Evolutionary conservation across 768 basidiomycete species (phyloP).

Genomic region (Calocera cornea): DNA sequence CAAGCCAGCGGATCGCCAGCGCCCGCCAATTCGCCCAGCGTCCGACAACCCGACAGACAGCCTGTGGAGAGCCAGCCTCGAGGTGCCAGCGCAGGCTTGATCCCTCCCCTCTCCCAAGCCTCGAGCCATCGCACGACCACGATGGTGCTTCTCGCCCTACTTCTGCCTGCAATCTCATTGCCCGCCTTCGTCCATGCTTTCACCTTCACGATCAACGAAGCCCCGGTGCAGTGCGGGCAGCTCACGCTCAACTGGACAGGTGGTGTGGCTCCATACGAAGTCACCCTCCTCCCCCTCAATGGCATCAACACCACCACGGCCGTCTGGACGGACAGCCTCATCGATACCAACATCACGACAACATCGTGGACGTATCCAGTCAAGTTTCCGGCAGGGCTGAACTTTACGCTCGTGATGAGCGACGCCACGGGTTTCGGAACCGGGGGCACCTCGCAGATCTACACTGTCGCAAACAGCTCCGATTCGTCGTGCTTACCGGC

Average conservation of each 20-base stretch:
- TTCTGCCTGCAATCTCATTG: not conserved
- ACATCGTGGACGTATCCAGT: slow-evolving; percentile 27
- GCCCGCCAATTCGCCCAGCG: too few relatives aligned
- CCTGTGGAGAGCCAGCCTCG: too few relatives aligned
- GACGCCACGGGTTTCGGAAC: slow-evolving; percentile 12
- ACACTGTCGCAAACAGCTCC: slow-evolving; percentile 27
- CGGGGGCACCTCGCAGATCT: slow-evolving; percentile 12
- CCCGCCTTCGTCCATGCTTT: slow-evolving; percentile 19
- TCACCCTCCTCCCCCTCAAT: slow-evolving; percentile 56
- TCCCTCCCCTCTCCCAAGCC: too few relatives aligned
- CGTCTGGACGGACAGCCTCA: slow-evolving; percentile 35
- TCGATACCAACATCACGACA: slow-evolving; percentile 36
- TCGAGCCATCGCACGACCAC: not conserved
- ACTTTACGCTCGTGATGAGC: slow-evolving; percentile 49
- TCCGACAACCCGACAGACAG: too few relatives aligned
- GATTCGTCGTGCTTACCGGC: slow-evolving; percentile 22
- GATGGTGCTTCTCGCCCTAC: not conserved
- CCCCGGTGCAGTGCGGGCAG: slow-evolving; percentile 54
- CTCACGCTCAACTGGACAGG: slow-evolving; percentile 47
- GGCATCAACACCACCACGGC: slow-evolving; percentile 29
- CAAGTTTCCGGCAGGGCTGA: slow-evolving; percentile 32
- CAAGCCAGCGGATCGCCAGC: too few relatives aligned
- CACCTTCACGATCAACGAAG: slow-evolving; percentile 31
- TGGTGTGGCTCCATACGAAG: slow-evolving; percentile 52
- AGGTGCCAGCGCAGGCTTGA: too few relatives aligned